Evolutionary conservation across 768 basidiomycete species (phyloP), one percentile per base, ranked within the genome.

Genomic region (Gautieria morchelliformis): DNA sequence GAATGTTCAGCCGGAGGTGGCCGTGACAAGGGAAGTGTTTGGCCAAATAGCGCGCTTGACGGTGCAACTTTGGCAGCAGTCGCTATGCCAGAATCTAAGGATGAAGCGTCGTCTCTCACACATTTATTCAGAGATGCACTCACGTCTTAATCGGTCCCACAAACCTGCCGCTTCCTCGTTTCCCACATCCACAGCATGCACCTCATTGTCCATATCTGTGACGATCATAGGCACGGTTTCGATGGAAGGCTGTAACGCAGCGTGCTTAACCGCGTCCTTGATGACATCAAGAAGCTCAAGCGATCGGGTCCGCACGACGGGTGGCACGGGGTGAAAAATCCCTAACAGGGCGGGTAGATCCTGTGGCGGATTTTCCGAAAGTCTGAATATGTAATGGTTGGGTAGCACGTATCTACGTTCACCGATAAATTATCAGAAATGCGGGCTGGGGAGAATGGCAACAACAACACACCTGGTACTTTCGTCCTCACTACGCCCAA

Each of bases 401-500:
- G 83, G 77, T 10, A 92, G 71, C 17, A 92, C 79, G 66, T 84
- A 90, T 70, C 87, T 87, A 51, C 20, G 59, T 42, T 2, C 5
- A 27, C 27, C 27, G 27, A 27, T 42, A 49, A 30, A 59, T 27
- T 5, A 30, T 42, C 7, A 39, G 53, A 12, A 15, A 33, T 49
- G 63, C 19, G 58, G 50, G 52, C 32, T 11, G 37, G 20, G 20
- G 20, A 12, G 12, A 50, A 46, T 55, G 19, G 24, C 45, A 32
- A 35, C 54, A 35, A 3, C 35, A 14, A 70, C 80, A 46, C 66
- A 93, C 85, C 85, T 73, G 9, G 80, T 78, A 65, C 89, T 89
- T 69, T 96, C 93, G 66, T 97, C 94, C 63, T 92, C 88, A 56
- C 85, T 81, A 51, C 90, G 75, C 2, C 90, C 89, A 1, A 84